Evolutionary conservation across 441 rosid genomes (phyloP).

Genomic region (Aleurites moluccanus): DNA sequence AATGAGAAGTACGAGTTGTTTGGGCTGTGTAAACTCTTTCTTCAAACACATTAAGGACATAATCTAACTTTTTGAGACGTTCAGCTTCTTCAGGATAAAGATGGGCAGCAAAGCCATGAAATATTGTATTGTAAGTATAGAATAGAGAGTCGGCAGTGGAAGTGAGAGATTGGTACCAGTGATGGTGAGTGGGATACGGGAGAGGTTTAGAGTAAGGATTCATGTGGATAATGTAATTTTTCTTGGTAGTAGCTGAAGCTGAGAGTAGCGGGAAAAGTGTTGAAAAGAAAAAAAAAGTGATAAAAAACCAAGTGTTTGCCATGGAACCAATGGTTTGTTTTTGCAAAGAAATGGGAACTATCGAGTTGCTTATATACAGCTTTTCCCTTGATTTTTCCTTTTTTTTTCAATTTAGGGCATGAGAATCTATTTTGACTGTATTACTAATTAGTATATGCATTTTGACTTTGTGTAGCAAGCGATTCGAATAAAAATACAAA

Average conservation of each 20-base stretch:
- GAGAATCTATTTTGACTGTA: too few relatives aligned
- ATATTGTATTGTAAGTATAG: constrained; percentile 60
- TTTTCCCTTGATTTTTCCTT: too few relatives aligned
- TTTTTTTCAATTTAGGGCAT: too few relatives aligned
- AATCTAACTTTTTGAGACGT: constrained; percentile 40
- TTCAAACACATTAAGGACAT: constrained; percentile 60
- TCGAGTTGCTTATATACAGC: too few relatives aligned
- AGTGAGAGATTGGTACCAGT: constrained; percentile 64
- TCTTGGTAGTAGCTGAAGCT: constrained; percentile 26
- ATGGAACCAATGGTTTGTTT: background rate
- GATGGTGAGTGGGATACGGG: constrained; percentile 50
- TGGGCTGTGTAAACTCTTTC: constrained; percentile 66
- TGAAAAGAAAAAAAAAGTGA: constrained; percentile 8
- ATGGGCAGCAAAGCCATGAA: constrained; percentile 72
- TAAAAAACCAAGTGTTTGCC: constrained; percentile 17
- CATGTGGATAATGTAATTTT: constrained; percentile 67
- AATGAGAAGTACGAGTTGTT: constrained; percentile 75
- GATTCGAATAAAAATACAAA: too few relatives aligned
- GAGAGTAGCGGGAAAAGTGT: background rate
- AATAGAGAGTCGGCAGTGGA: constrained; percentile 46
- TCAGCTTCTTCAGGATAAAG: constrained; percentile 53
- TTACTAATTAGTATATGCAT: too few relatives aligned
- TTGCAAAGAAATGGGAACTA: too few relatives aligned
- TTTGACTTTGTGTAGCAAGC: too few relatives aligned
- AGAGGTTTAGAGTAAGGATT: constrained; percentile 51